A percentile compares a stretch with the other conserved stretches of the same genome.
phyloP scores from a whole-genome alignment of 1,139 yeast genomes.

The Suhomyces terraborum region DNA sequence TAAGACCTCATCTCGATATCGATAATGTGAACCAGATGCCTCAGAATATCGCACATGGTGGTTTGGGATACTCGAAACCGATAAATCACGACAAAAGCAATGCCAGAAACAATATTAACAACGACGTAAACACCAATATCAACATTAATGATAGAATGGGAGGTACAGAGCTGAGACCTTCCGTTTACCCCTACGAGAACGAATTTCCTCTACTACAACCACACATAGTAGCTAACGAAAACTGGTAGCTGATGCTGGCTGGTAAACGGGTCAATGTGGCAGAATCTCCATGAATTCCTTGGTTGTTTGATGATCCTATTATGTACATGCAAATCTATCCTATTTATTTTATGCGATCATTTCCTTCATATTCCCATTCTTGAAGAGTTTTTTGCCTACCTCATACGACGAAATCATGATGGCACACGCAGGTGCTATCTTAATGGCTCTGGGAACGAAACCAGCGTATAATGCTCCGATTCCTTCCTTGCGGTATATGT shows the following conservation, averaged over 20 bases:
- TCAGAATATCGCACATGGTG: too few relatives aligned
- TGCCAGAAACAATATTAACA: too few relatives aligned
- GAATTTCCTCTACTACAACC: neutral
- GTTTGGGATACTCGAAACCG: too few relatives aligned
- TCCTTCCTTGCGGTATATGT: constrained; percentile 75
- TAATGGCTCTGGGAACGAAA: constrained; percentile 77
- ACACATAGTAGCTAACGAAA: neutral
- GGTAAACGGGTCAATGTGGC: too few relatives aligned
- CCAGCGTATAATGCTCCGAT: constrained; percentile 79
- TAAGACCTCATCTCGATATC: neutral
- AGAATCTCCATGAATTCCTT: too few relatives aligned
- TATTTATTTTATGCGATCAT: neutral
- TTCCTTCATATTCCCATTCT: constrained; percentile 21
- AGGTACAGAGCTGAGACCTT: too few relatives aligned
- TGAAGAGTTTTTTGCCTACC: constrained; percentile 71
- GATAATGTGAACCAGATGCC: neutral
- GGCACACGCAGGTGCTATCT: constrained; percentile 97
- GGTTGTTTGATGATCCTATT: neutral
- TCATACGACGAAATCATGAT: constrained; percentile 97
- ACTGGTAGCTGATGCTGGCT: constrained; percentile 1
- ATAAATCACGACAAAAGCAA: too few relatives aligned
- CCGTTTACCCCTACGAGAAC: neutral
- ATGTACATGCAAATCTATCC: constrained; percentile 5
- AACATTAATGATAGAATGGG: too few relatives aligned
- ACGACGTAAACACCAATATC: too few relatives aligned